These are phyloP conservation scores for Lasiodiplodia citricola DNA, from an alignment of 2,329 filamentous ascomycete species.

Conservation along the genomic window DNA sequence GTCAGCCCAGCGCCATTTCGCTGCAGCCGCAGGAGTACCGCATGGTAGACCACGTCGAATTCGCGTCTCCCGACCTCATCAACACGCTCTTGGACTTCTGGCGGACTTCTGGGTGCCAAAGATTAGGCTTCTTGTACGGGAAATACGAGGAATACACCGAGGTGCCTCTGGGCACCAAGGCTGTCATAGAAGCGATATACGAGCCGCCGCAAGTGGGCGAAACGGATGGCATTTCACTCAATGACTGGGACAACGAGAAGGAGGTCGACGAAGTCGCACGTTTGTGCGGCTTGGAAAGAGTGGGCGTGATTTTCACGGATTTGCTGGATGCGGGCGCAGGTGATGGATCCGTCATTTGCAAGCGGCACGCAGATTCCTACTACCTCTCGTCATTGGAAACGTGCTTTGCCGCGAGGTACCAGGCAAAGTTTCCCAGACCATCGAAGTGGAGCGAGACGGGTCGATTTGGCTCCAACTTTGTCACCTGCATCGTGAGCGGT, in stretches of 20 bases:
- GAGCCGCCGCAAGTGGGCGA: constrained; percentile 93
- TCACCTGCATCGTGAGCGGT: constrained; percentile 94
- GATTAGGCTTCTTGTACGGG: constrained; percentile 89
- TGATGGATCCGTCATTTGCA: constrained; percentile 89
- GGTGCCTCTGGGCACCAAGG: constrained; percentile 92
- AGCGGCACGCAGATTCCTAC: constrained; percentile 93
- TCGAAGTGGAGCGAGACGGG: constrained; percentile 98
- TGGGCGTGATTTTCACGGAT: constrained; percentile 96
- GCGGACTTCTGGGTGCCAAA: constrained; percentile 82
- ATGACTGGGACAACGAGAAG: constrained; percentile 83
- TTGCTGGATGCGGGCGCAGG: constrained; percentile 79
- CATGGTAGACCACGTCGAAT: constrained; percentile 98
- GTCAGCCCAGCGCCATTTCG: constrained; percentile 95
- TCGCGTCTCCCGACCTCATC: constrained; percentile 81
- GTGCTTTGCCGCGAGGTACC: constrained; percentile 83
- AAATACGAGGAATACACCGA: constrained; percentile 89
- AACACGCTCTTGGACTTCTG: constrained; percentile 92
- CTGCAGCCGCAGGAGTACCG: constrained; percentile 91
- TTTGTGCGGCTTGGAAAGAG: constrained; percentile 82
- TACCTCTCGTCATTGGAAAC: constrained; percentile 93
- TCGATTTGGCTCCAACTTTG: constrained; percentile 92
- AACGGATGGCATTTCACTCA: constrained; percentile 82
- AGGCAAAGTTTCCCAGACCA: constrained; percentile 84
- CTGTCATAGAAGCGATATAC: constrained; percentile 95
- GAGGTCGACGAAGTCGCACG: constrained; percentile 81